A percentile compares a stretch with the other conserved stretches of the same genome.
These are phyloP conservation scores for Ophiostoma sp. DNA, from an alignment of 2,329 filamentous ascomycete species.

Conservation along the genomic window DNA sequence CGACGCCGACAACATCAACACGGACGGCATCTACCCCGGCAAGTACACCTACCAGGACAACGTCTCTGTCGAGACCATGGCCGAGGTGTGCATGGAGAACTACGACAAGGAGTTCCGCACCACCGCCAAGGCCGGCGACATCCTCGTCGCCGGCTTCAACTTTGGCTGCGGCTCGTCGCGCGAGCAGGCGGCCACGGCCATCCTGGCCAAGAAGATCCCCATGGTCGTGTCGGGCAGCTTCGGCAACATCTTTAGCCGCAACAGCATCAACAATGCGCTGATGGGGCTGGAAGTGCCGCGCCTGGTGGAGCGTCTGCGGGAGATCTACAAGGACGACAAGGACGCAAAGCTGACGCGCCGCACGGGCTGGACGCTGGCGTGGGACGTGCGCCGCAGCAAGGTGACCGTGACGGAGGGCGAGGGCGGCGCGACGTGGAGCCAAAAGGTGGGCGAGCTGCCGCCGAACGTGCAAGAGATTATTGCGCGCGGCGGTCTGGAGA, in stretches of 20 bases:
- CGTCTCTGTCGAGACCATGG: constrained; percentile 72
- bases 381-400: constrained; percentile 70
- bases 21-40: constrained; percentile 82
- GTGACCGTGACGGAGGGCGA: constrained; percentile 67
- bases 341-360: constrained; percentile 54
- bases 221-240: constrained; percentile 78
- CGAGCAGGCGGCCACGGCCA: constrained; percentile 84
- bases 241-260: constrained; percentile 71
- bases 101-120: constrained; percentile 70
- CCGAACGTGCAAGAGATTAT: constrained; percentile 83
- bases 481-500: constrained; percentile 69
- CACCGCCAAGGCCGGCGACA: constrained; percentile 64
- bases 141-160: constrained; percentile 81
- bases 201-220: constrained; percentile 73
- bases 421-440: constrained; percentile 63
- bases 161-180: constrained; percentile 69
- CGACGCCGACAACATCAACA: constrained; percentile 78
- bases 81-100: constrained; percentile 87
- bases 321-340: constrained; percentile 43
- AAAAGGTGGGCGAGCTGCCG: constrained; percentile 57
- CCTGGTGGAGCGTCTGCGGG: constrained; percentile 60
- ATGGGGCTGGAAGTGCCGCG: constrained; percentile 65
- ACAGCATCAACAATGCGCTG: constrained; percentile 64
- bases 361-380: constrained; percentile 77
- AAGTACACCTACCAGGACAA: constrained; percentile 79